phyloP scores from a whole-genome alignment of 1,284 basidiomycete species.

The Microbotryomycetes sp. region DNA sequence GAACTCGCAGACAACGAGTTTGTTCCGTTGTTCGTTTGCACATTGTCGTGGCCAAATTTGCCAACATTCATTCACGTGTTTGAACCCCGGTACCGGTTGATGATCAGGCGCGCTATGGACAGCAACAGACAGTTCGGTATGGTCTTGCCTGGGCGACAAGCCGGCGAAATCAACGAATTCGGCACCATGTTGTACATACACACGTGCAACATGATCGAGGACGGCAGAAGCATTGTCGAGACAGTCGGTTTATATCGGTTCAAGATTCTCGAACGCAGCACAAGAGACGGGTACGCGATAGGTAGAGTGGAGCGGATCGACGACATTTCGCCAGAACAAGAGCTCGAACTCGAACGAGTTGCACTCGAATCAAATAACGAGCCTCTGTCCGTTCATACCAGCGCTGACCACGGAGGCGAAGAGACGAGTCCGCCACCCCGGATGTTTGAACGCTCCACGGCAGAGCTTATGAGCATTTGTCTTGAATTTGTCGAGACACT shows the following conservation, averaged over 20 bases:
- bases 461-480: slow-evolving; percentile 67
- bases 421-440: slow-evolving; percentile 39
- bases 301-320: slow-evolving; percentile 67
- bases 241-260: slow-evolving; percentile 78
- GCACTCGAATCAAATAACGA: slow-evolving; percentile 19
- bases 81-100: slow-evolving; percentile 82
- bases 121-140: slow-evolving; percentile 76
- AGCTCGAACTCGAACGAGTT: slow-evolving; percentile 42
- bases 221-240: slow-evolving; percentile 83
- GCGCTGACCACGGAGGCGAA: not conserved
- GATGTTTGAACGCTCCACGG: slow-evolving; percentile 45
- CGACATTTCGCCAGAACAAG: slow-evolving; percentile 51
- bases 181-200: slow-evolving; percentile 90
- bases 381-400: not conserved
- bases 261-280: slow-evolving; percentile 70
- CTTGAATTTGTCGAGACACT: slow-evolving; percentile 70
- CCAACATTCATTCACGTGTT: slow-evolving; percentile 86
- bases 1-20: not conserved
- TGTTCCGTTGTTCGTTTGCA: slow-evolving; percentile 76
- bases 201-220: slow-evolving; percentile 75
- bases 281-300: slow-evolving; percentile 80
- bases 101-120: slow-evolving; percentile 85
- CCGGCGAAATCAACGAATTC: slow-evolving; percentile 54
- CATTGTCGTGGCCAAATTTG: slow-evolving; percentile 81
- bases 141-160: slow-evolving; percentile 59